A percentile compares a stretch with the other conserved stretches of the same genome.
These are phyloP conservation scores for Mycena pura DNA, from an alignment of 768 basidiomycete genomes.

Conservation along the genomic window DNA sequence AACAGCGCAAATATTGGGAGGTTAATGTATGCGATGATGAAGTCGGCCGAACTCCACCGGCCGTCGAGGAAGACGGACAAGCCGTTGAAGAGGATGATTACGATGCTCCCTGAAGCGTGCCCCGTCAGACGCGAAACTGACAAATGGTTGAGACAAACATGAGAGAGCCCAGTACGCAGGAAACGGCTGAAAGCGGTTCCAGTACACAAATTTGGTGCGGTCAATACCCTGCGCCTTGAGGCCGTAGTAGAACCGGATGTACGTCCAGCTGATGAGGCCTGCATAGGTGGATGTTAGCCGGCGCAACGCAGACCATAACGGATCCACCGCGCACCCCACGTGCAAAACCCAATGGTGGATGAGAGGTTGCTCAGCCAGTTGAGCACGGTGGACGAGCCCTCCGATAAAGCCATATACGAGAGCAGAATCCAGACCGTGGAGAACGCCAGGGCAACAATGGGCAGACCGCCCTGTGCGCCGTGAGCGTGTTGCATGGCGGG, in stretches of 20 bases:
- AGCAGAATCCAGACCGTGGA: slow-evolving; percentile 28
- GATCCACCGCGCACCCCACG: slow-evolving; percentile 45
- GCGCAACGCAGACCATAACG: background rate
- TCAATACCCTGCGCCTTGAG: slow-evolving; percentile 56
- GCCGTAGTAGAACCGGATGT: slow-evolving; percentile 32
- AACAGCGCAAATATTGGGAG: slow-evolving; percentile 23
- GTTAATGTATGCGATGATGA: slow-evolving; percentile 29
- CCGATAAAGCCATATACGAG: slow-evolving; percentile 55
- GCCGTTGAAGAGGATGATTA: slow-evolving; percentile 29
- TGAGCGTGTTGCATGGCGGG: background rate
- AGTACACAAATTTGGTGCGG: slow-evolving; percentile 59
- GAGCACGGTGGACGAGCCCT: slow-evolving; percentile 47
- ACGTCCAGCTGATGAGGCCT: slow-evolving; percentile 21
- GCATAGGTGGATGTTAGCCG: background rate
- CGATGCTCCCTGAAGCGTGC: slow-evolving; percentile 11
- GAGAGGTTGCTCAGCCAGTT: slow-evolving; percentile 60
- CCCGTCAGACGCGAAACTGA: background rate
- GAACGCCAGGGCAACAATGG: slow-evolving; percentile 12
- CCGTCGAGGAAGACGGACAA: slow-evolving; percentile 27
- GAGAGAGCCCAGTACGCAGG: slow-evolving; percentile 51
- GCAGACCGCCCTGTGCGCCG: slow-evolving; percentile 1
- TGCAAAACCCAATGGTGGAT: slow-evolving; percentile 55
- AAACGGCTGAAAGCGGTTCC: slow-evolving; percentile 54
- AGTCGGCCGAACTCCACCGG: slow-evolving; percentile 19
- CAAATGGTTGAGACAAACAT: background rate